Conservation (phyloP, 139 green algal genomes). For the Chlorella sp. region DNA sequence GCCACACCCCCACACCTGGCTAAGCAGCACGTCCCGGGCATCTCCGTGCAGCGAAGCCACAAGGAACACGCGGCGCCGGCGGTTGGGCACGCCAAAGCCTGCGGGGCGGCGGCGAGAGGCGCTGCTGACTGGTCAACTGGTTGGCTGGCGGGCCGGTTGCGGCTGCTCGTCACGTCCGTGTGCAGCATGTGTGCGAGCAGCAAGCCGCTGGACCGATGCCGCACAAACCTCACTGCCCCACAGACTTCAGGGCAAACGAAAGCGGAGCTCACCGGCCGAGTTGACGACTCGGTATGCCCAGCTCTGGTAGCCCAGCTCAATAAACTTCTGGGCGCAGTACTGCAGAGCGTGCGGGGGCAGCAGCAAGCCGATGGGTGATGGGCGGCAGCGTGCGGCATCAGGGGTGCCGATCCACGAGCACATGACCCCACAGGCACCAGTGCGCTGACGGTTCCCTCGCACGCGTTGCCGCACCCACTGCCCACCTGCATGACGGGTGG, state of each 20-base stretch:
- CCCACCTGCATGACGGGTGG: conserved; percentile 52
- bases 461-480: too few relatives aligned
- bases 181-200: too few relatives aligned
- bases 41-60: conserved; percentile 87
- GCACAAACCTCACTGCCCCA: too few relatives aligned
- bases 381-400: not conserved
- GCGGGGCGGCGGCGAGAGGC: not conserved
- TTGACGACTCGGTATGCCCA: conserved; percentile 84
- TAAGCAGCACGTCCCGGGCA: conserved; percentile 85
- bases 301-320: conserved; percentile 77
- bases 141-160: too few relatives aligned
- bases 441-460: too few relatives aligned
- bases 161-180: too few relatives aligned
- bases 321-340: conserved; percentile 65
- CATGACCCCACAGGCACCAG: too few relatives aligned
- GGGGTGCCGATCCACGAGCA: not conserved
- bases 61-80: conserved; percentile 82
- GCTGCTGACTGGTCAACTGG: too few relatives aligned
- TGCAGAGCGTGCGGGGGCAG: conserved; percentile 32
- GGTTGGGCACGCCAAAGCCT: conserved; percentile 89
- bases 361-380: not conserved
- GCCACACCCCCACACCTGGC: not conserved
- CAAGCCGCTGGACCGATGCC: too few relatives aligned
- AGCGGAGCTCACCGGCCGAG: conserved; percentile 62
- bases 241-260: too few relatives aligned